Conservation (phyloP, 2,329 filamentous ascomycete genomes). For the Epichloe sp. region DNA sequence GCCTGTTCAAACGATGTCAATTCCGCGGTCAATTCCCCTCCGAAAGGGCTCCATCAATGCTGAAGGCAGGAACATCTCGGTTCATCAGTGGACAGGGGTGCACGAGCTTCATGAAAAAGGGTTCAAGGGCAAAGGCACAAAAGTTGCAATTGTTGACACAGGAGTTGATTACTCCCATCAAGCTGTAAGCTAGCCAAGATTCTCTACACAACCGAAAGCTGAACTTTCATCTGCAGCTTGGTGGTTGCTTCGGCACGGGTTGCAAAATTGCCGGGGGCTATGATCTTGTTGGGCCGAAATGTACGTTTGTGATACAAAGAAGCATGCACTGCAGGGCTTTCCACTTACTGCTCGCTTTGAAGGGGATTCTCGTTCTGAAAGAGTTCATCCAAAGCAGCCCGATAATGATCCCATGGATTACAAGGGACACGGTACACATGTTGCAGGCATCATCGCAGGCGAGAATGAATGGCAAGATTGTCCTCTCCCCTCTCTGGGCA, state of each 20-base stretch:
- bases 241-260: conserved; percentile 25
- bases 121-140: conserved; percentile 24
- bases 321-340: neutral
- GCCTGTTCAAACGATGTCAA: conserved; percentile 17
- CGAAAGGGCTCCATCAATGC: neutral
- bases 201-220: neutral
- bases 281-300: conserved; percentile 22
- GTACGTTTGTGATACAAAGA: conserved; percentile 10
- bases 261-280: conserved; percentile 27
- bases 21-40: neutral
- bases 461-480: conserved; percentile 20
- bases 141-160: conserved; percentile 26
- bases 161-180: conserved; percentile 27
- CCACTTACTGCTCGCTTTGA: neutral
- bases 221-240: conserved; percentile 15
- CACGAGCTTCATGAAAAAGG: conserved; percentile 24
- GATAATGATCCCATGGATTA: conserved; percentile 15
- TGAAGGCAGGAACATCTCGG: conserved; percentile 20
- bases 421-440: conserved; percentile 14
- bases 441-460: conserved; percentile 36
- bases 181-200: conserved; percentile 14
- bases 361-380: conserved; percentile 4
- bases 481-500: neutral
- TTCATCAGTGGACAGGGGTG: conserved; percentile 23
- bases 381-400: conserved; percentile 16